phyloP scores from a whole-genome alignment of 306 rosid species.

The Trichosanthes truncata region DNA sequence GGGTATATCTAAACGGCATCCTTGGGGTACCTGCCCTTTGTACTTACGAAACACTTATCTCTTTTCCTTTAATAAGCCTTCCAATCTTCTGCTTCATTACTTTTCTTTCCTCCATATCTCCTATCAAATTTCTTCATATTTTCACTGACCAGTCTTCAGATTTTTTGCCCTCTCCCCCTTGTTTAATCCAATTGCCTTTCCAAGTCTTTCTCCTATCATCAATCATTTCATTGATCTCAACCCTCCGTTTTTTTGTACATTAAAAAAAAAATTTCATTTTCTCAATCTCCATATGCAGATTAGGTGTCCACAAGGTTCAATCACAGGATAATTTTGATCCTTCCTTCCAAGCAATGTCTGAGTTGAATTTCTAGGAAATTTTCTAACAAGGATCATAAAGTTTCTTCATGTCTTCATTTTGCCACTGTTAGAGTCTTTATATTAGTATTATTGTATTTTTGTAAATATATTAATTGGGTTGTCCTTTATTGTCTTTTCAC shows the following conservation, averaged over 20 bases:
- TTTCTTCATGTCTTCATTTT: neutral
- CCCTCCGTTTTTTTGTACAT: neutral
- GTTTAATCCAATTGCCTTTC: neutral
- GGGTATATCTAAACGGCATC: neutral
- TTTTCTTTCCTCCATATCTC: neutral
- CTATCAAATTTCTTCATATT: neutral
- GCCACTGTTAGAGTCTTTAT: too few species aligned
- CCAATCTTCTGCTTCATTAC: neutral
- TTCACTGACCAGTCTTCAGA: neutral
- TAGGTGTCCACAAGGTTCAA: neutral
- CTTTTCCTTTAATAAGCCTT: neutral
- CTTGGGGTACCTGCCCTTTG: neutral
- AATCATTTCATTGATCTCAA: neutral
- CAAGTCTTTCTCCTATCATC: neutral
- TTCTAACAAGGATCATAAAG: neutral
- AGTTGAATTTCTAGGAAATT: neutral
- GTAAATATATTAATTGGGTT: too few species aligned
- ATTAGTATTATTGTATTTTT: too few species aligned
- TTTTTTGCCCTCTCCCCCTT: neutral
- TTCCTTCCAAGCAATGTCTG: neutral
- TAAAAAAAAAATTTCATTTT: neutral
- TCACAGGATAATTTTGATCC: neutral
- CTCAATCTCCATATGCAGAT: neutral
- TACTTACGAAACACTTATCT: neutral
- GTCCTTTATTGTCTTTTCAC: too few species aligned